These are phyloP conservation scores for Jaltomata sinuosa DNA, from an alignment of 257 asterid species.

Conservation along the genomic window DNA sequence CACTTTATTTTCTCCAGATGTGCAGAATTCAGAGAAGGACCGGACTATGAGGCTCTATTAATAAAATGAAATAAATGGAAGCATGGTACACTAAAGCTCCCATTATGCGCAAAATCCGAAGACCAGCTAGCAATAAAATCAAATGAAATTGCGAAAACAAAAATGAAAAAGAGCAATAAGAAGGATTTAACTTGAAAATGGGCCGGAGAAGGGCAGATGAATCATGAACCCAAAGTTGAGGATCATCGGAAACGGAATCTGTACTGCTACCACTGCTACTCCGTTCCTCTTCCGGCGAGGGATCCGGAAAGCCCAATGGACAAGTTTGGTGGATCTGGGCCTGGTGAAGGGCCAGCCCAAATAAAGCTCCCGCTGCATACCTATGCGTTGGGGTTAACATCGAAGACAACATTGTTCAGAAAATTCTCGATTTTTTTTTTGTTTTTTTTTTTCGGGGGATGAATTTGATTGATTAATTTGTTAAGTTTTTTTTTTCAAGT, in stretches of 20 bases:
- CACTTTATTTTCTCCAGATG: too few relatives aligned
- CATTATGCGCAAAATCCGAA: too few relatives aligned
- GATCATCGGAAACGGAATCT: constrained; percentile 60
- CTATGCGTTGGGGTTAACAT: constrained; percentile 51
- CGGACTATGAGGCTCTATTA: too few relatives aligned
- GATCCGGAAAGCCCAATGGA: constrained; percentile 48
- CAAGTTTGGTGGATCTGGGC: constrained; percentile 72
- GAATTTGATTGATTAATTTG: neutral
- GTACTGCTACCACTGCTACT: constrained; percentile 48
- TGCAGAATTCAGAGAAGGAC: too few relatives aligned
- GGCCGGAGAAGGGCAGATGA: constrained; percentile 66
- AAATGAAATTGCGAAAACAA: neutral
- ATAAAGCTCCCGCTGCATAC: constrained; percentile 79
- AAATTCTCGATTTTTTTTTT: too few relatives aligned
- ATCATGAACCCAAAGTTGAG: constrained; percentile 60
- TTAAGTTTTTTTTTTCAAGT: neutral
- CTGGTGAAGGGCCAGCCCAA: constrained; percentile 64
- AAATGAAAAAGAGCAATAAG: neutral
- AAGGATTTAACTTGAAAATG: constrained; percentile 41
- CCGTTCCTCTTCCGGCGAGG: neutral
- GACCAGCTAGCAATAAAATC: neutral
- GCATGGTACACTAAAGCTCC: too few relatives aligned
- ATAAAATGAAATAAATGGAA: too few relatives aligned
- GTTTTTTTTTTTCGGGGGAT: too few relatives aligned
- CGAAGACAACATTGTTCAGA: constrained; percentile 30